These are phyloP conservation scores for Saccharomycopsis oosterbeekiorum DNA, from an alignment of 805 yeast species.

Conservation along the genomic window DNA sequence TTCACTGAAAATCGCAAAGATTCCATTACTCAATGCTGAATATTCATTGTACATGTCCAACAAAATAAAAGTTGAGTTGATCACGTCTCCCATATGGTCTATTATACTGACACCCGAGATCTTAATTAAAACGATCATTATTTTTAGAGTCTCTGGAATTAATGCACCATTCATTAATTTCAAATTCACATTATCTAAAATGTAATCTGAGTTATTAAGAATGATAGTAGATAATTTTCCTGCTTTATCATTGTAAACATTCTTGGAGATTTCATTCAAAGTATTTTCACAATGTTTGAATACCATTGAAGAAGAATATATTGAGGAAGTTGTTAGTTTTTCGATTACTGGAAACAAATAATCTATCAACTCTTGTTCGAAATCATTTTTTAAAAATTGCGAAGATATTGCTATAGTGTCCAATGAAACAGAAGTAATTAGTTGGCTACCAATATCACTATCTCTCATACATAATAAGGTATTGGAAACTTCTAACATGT, in stretches of 20 bases:
- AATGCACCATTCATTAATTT: slow-evolving; percentile 60
- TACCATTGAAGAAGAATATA: slow-evolving; percentile 23
- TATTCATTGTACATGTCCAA: slow-evolving; percentile 85
- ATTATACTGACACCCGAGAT: slow-evolving; percentile 62
- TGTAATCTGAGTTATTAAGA: slow-evolving; percentile 63
- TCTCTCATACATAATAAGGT: slow-evolving; percentile 27
- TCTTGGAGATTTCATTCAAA: slow-evolving; percentile 38
- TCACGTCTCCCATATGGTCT: slow-evolving; percentile 59
- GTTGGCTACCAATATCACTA: slow-evolving; percentile 18
- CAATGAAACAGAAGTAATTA: slow-evolving; percentile 30
- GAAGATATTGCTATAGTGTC: slow-evolving; percentile 32
- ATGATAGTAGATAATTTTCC: slow-evolving; percentile 33
- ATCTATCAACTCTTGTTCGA: slow-evolving; percentile 55
- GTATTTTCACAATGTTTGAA: slow-evolving; percentile 46
- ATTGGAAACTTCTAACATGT: slow-evolving; percentile 23
- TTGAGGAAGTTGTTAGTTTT: slow-evolving; percentile 48
- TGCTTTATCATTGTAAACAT: slow-evolving; percentile 39
- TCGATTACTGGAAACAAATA: slow-evolving; percentile 65
- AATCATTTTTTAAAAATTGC: slow-evolving; percentile 28
- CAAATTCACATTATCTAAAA: slow-evolving; percentile 68
- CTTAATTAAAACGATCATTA: slow-evolving; percentile 57
- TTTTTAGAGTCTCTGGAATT: slow-evolving; percentile 62
- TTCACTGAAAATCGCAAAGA: slow-evolving; percentile 60
- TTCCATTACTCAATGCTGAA: slow-evolving; percentile 56
- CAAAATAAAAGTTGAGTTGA: slow-evolving; percentile 63